phyloP scores from a whole-genome alignment of 2,329 filamentous ascomycete genomes.

The Fusarium lateritium region DNA sequence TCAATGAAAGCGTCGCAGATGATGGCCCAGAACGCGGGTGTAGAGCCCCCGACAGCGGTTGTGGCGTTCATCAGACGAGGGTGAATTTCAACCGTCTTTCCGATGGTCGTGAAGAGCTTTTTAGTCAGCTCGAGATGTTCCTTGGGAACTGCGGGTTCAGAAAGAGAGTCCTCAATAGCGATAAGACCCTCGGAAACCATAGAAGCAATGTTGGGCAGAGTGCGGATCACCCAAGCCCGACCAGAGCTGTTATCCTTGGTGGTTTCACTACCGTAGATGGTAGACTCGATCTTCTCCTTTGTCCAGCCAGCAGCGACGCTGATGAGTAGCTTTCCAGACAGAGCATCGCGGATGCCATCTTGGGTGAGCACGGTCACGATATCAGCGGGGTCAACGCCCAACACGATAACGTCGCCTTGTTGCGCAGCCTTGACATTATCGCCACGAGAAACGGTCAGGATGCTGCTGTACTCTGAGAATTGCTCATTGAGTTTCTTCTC shows the following conservation, averaged over 20 bases:
- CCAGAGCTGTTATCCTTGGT: constrained; percentile 23
- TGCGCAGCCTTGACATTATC: constrained; percentile 54
- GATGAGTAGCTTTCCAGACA: constrained; percentile 63
- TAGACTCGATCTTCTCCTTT: constrained; percentile 55
- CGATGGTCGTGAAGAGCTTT: constrained; percentile 70
- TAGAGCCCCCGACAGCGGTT: constrained; percentile 73
- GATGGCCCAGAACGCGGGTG: constrained; percentile 72
- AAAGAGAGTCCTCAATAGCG: constrained; percentile 49
- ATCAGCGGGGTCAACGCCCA: constrained; percentile 63
- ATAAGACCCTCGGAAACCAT: constrained; percentile 53
- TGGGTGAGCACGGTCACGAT: constrained; percentile 57
- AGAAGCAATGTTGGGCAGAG: constrained; percentile 56
- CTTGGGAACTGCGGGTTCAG: constrained; percentile 36
- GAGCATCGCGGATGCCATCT: constrained; percentile 55
- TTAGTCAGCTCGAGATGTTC: constrained; percentile 47
- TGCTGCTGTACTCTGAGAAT: constrained; percentile 36
- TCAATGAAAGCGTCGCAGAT: constrained; percentile 72
- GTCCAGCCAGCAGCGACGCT: constrained; percentile 67
- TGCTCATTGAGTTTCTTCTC: constrained; percentile 36
- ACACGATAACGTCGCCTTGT: constrained; percentile 59
- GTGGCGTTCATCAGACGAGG: constrained; percentile 68
- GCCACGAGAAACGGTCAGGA: constrained; percentile 50
- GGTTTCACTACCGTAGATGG: constrained; percentile 52
- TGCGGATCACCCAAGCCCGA: constrained; percentile 50
- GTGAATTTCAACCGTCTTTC: constrained; percentile 65